Conservation (phyloP, 108 stramenopile species). For the Discostella stelligeroides region DNA sequence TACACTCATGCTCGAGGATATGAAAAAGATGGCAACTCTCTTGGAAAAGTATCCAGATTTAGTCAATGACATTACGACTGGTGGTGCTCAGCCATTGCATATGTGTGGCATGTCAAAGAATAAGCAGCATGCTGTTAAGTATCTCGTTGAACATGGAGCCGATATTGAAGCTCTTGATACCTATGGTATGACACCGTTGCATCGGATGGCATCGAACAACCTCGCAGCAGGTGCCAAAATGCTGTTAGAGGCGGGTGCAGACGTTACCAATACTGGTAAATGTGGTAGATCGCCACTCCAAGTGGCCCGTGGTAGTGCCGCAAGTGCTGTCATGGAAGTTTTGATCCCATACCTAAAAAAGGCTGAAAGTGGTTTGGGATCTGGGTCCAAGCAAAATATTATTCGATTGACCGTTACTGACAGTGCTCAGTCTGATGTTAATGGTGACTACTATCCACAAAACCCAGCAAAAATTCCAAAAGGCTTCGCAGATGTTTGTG, state of each 20-base stretch:
- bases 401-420: conserved; percentile 35
- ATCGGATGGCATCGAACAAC: conserved; percentile 89
- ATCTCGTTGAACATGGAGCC: conserved; percentile 65
- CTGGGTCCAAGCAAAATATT: conserved; percentile 32
- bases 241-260: conserved; percentile 62
- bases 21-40: conserved; percentile 61
- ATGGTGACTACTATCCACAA: conserved; percentile 41
- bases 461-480: conserved; percentile 25
- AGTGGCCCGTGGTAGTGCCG: conserved; percentile 36
- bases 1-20: conserved; percentile 53
- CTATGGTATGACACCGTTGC: conserved; percentile 81
- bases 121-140: conserved; percentile 56
- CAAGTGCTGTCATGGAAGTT: conserved; percentile 31
- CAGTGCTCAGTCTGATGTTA: conserved; percentile 20
- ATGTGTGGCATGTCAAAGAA: conserved; percentile 77
- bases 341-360: conserved; percentile 18
- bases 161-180: conserved; percentile 74
- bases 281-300: conserved; percentile 24
- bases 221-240: conserved; percentile 71
- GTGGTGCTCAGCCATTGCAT: conserved; percentile 84
- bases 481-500: conserved; percentile 41
- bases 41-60: conserved; percentile 65
- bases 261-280: conserved; percentile 35
- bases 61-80: conserved; percentile 73
- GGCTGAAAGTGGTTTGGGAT: conserved; percentile 9